Evolutionary conservation across 768 basidiomycete genomes (phyloP).

Genomic region (Phylloporus sp.): DNA sequence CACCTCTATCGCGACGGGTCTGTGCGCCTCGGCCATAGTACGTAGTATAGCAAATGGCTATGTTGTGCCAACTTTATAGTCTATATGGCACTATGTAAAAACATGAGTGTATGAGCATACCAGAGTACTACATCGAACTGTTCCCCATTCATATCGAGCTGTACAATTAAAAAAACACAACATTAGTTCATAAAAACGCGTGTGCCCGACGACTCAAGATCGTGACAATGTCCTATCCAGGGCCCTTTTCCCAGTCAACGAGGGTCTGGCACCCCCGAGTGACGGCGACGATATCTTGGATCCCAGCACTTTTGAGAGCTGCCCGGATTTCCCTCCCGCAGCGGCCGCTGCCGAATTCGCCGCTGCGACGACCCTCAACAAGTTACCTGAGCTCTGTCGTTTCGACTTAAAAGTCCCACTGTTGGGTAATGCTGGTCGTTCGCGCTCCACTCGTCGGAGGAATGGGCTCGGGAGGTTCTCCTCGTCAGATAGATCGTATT

Average conservation of each 20-base stretch:
- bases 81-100: no score
- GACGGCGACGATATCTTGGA: slow-evolving; percentile 12
- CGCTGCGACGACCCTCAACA: slow-evolving; percentile 57
- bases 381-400: slow-evolving; percentile 48
- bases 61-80: no score
- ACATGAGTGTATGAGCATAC: no score
- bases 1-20: no score
- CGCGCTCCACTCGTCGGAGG: slow-evolving; percentile 53
- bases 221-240: slow-evolving; percentile 33
- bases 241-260: slow-evolving; percentile 44
- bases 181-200: neutral
- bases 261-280: slow-evolving; percentile 32
- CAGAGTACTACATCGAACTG: no score
- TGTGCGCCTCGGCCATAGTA: no score
- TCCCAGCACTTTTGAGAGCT: slow-evolving; percentile 6
- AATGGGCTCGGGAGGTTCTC: slow-evolving; percentile 87
- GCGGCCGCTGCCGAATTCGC: slow-evolving; percentile 42
- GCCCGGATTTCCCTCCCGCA: slow-evolving; percentile 18
- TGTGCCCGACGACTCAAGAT: neutral
- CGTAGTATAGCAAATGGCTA: no score
- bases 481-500: slow-evolving; percentile 72
- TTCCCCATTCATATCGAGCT: no score
- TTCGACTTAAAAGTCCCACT: slow-evolving; percentile 28
- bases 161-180: no score
- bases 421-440: slow-evolving; percentile 12